phyloP scores from a whole-genome alignment of 2,329 filamentous ascomycete species.

The Colletotrichum cuscutae region DNA sequence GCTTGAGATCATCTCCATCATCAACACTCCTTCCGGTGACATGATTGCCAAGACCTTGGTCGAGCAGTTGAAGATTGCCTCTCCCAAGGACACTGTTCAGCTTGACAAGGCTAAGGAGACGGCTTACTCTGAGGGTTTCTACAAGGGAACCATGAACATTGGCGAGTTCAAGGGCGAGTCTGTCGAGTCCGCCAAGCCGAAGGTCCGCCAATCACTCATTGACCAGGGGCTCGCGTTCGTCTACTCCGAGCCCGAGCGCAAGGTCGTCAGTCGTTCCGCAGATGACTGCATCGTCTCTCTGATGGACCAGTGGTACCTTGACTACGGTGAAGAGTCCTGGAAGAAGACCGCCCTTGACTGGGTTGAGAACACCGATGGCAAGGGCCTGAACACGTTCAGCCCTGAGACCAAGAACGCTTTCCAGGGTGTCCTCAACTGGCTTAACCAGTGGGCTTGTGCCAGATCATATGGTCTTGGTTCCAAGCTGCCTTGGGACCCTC shows the following conservation, averaged over 20 bases:
- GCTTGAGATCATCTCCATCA: slow-evolving; percentile 88
- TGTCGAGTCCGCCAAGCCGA: slow-evolving; percentile 87
- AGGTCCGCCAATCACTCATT: slow-evolving; percentile 82
- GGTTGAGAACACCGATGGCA: slow-evolving; percentile 73
- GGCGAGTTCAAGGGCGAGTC: slow-evolving; percentile 90
- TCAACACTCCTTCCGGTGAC: slow-evolving; percentile 90
- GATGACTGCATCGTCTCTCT: slow-evolving; percentile 94
- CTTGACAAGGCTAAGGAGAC: slow-evolving; percentile 91
- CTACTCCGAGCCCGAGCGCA: slow-evolving; percentile 92
- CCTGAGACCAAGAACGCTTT: slow-evolving; percentile 82
- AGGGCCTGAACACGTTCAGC: slow-evolving; percentile 83
- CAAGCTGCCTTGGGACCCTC: slow-evolving; percentile 91
- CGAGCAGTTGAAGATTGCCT: slow-evolving; percentile 95
- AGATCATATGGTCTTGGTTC: slow-evolving; percentile 92
- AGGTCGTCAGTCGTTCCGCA: slow-evolving; percentile 87
- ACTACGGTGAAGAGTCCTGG: slow-evolving; percentile 94
- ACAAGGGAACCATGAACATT: slow-evolving; percentile 89
- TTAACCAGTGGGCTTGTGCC: slow-evolving; percentile 95
- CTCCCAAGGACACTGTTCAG: slow-evolving; percentile 92
- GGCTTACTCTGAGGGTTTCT: slow-evolving; percentile 92
- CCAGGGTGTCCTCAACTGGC: slow-evolving; percentile 87
- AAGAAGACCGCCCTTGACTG: slow-evolving; percentile 78
- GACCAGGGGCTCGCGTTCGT: slow-evolving; percentile 83
- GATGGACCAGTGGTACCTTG: slow-evolving; percentile 97
- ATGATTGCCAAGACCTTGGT: slow-evolving; percentile 85